phyloP scores from a whole-genome alignment of 75 land plant species.

The Larix kaempferi region DNA sequence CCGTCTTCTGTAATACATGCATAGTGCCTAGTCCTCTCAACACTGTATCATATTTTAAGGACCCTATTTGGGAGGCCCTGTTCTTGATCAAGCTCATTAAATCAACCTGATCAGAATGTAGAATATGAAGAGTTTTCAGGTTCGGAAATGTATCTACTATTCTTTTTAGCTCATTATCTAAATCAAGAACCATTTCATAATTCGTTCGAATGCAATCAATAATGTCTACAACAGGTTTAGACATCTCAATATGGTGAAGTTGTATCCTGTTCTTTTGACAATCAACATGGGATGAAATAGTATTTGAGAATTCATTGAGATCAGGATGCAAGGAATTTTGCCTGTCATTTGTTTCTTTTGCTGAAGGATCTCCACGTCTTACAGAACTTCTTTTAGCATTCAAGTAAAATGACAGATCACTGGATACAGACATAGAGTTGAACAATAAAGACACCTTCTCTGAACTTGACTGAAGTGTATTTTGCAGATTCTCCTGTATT shows the following conservation, averaged over 20 bases:
- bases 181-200: constrained; percentile 2
- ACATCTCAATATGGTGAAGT: constrained; percentile 21
- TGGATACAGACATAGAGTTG: constrained; percentile 28
- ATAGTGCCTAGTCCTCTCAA: constrained; percentile 14
- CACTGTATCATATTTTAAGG: neutral
- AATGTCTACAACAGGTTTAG: constrained; percentile 26
- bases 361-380: constrained; percentile 5
- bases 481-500: constrained; percentile 7
- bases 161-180: constrained; percentile 3
- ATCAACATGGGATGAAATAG: neutral
- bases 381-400: constrained; percentile 28
- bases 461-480: neutral
- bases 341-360: neutral
- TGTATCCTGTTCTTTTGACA: constrained; percentile 13
- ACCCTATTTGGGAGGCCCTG: neutral
- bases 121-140: constrained; percentile 2
- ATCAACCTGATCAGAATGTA: neutral
- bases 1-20: constrained; percentile 39
- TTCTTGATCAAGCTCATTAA: constrained; percentile 6
- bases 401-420: constrained; percentile 51
- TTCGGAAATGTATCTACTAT: neutral
- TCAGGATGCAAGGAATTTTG: neutral
- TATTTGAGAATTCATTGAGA: neutral
- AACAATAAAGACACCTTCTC: constrained; percentile 18
- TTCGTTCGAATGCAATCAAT: constrained; percentile 24